Base-by-base conservation (phyloP, 202 grass and related monocot species). In the Schoenoplectus triqueter region DNA sequence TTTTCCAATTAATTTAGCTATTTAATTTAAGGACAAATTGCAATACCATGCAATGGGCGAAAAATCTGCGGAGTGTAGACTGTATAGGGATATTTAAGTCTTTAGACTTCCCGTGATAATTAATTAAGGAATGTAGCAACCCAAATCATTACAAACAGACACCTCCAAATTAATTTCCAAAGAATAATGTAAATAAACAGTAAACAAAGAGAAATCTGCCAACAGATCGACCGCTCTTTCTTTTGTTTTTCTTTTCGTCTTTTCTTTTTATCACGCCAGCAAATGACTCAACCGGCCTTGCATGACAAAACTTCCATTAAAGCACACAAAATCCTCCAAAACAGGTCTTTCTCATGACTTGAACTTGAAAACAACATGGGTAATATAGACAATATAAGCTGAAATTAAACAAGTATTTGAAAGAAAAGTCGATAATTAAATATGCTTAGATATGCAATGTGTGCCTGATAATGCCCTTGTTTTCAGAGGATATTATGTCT, bases 241-340 rank as follows among this genome's bases (percentile, higher is more conserved):
- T 6, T 47, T 77, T 62, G 13, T 44, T 13, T 15, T 10, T 69
- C 31, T 14, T 5, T 65, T 72, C 69, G 70, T 84, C 19, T 82
- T 85, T 51, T 77, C 21, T 77, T 77, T 77, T 57, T 55, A 14
- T 40, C 51, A 56, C 65, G 76, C 84, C 40, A 82, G 46, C 63
- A 88, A 74, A 86, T 89, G 88, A 93, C 84, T 86, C 89, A 71
- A 82, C 87, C 85, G 93, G 87, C 76, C 84, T 88, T 89, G 86
- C 89, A 80, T 77, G 65, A 63, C 77, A 80, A 15, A 78, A 21
- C n/a, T 49, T 41, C 63, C 55, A 87, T 71, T 70, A 87, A 39
- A 61, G 54, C 49, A 54, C 52, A 56, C 46, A 79, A 89, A 52
- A 66, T 66, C 72, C 50, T 68, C 15, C 21, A 22, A 67, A 80